phyloP scores from a whole-genome alignment of 805 yeast genomes.

The Starmerella asiatica region DNA sequence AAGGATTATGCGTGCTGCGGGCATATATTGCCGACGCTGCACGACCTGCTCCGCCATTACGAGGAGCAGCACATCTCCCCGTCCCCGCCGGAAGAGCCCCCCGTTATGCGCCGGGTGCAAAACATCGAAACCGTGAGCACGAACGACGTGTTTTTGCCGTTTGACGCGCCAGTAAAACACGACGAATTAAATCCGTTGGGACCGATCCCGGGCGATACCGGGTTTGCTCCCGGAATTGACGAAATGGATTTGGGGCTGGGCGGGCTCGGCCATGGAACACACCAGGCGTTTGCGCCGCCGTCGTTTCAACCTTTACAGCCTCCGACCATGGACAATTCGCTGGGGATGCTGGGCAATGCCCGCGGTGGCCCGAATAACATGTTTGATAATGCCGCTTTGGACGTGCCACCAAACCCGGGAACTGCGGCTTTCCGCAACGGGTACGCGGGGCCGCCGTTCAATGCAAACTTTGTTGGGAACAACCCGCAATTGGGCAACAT shows the following conservation, averaged over 20 bases:
- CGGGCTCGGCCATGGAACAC: neutral
- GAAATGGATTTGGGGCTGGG: constrained; percentile 2
- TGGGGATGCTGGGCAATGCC: neutral
- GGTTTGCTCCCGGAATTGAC: neutral
- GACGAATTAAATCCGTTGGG: constrained; percentile 1
- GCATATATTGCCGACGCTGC: constrained; percentile 76
- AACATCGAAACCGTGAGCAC: constrained; percentile 82
- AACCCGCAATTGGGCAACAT: neutral
- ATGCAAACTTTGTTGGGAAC: neutral
- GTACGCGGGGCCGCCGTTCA: neutral
- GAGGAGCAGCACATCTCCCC: constrained; percentile 85
- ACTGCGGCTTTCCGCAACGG: neutral
- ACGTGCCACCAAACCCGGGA: neutral
- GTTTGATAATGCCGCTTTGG: neutral
- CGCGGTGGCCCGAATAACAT: neutral
- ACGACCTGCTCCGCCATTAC: constrained; percentile 84
- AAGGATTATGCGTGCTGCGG: constrained; percentile 97
- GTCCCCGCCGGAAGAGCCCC: constrained; percentile 35
- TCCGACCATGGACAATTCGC: neutral
- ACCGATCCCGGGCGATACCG: neutral
- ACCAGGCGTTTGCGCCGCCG: constrained; percentile 18
- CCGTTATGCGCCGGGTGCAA: constrained; percentile 30
- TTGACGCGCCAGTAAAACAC: constrained; percentile 7
- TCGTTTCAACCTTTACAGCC: constrained; percentile 14
- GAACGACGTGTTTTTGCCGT: constrained; percentile 68